These are phyloP conservation scores for Paragyromitra xinjiangensis DNA, from an alignment of 495 filamentous ascomycete species.

Conservation along the genomic window DNA sequence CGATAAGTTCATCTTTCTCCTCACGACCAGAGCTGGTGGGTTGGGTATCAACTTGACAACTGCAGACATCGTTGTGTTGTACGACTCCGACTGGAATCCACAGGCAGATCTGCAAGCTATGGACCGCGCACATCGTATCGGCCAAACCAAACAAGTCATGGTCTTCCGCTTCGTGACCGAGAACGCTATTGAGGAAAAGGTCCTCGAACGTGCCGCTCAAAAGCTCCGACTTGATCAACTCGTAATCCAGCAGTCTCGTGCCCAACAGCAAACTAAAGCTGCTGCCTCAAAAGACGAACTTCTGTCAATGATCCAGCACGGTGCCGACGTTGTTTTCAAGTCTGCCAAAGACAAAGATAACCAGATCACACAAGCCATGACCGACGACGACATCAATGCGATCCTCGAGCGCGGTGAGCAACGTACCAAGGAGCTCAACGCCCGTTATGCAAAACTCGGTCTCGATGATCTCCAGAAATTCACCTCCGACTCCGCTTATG, in stretches of 20 bases:
- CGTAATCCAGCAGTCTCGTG: slow-evolving; percentile 98
- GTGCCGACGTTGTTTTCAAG: slow-evolving; percentile 91
- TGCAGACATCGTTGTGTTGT: slow-evolving; percentile 97
- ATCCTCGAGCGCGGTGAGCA: slow-evolving; percentile 88
- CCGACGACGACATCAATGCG: slow-evolving; percentile 87
- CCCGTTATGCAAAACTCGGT: slow-evolving; percentile 95
- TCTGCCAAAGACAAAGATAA: slow-evolving; percentile 61
- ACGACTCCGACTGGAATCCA: slow-evolving; percentile 99
- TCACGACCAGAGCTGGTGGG: slow-evolving; percentile 96
- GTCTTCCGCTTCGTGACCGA: slow-evolving; percentile 98
- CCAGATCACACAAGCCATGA: slow-evolving; percentile 65
- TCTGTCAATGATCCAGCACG: slow-evolving; percentile 97
- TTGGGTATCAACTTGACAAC: slow-evolving; percentile 97
- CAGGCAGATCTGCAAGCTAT: slow-evolving; percentile 98
- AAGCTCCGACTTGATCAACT: slow-evolving; percentile 97
- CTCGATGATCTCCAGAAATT: slow-evolving; percentile 99
- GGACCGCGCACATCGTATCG: slow-evolving; percentile 98
- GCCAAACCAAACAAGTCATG: slow-evolving; percentile 96
- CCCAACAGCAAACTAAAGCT: slow-evolving; percentile 86
- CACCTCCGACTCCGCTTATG: slow-evolving; percentile 93
- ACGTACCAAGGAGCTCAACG: slow-evolving; percentile 86
- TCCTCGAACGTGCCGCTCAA: slow-evolving; percentile 94
- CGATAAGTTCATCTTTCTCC: slow-evolving; percentile 95
- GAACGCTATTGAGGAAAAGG: slow-evolving; percentile 98
- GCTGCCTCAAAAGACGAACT: slow-evolving; percentile 93